Conservation (phyloP, 768 basidiomycete species). For the Lactifluus echinatus region DNA sequence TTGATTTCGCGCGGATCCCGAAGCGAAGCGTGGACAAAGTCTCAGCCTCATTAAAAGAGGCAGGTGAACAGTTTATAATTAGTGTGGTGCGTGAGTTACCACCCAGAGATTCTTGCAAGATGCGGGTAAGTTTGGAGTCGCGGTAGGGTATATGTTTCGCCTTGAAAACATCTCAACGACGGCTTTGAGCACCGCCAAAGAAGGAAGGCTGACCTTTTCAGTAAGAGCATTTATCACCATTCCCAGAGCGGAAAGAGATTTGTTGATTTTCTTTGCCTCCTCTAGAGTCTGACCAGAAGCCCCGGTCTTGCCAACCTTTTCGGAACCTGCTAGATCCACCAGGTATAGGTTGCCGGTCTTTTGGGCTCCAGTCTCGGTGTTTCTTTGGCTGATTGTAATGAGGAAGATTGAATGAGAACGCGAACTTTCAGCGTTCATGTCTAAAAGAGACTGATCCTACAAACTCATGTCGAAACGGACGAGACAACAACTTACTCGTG, state of each 20-base stretch:
- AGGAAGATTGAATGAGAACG: constrained; percentile 99
- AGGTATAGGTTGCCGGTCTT: constrained; percentile 97
- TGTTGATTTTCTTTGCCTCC: constrained; percentile 99
- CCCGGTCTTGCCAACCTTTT: constrained; percentile 99
- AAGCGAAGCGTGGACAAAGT: constrained; percentile 96
- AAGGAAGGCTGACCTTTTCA: constrained; percentile 63
- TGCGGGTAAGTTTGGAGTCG: constrained; percentile 97
- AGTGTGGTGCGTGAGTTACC: constrained; percentile 93
- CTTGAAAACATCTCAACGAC: constrained; percentile 70
- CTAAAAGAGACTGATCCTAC: constrained; percentile 33
- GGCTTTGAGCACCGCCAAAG: constrained; percentile 82
- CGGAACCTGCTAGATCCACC: constrained; percentile 96
- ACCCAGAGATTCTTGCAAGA: constrained; percentile 95
- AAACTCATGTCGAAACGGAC: constrained; percentile 2
- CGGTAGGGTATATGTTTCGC: constrained; percentile 96
- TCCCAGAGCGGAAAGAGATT: constrained; percentile 91
- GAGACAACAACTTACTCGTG: constrained; percentile 58
- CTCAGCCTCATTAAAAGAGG: constrained; percentile 93
- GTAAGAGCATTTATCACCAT: constrained; percentile 99
- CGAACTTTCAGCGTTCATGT: constrained; percentile 99
- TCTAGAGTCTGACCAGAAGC: constrained; percentile 98
- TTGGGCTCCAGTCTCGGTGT: constrained; percentile 90
- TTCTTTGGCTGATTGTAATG: constrained; percentile 93
- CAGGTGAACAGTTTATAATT: constrained; percentile 99
- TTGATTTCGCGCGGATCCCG: constrained; percentile 99